These are phyloP conservation scores for Flaveria trinervia DNA, from an alignment of 129 eudicot species.

Conservation along the genomic window DNA sequence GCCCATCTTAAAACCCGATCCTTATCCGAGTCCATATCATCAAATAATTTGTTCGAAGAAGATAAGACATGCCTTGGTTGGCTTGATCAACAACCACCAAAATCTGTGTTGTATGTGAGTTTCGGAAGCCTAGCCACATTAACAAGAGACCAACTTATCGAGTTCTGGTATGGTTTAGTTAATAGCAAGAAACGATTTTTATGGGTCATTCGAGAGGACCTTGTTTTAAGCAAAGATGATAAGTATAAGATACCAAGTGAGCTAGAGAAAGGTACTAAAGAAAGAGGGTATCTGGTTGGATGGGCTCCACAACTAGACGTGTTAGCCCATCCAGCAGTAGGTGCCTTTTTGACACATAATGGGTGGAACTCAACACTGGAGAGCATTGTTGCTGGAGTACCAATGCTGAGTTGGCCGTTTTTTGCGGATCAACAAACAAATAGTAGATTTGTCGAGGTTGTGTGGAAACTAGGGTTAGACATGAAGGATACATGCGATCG, in stretches of 20 bases:
- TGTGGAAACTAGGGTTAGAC: conserved; percentile 54
- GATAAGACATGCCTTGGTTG: conserved; percentile 52
- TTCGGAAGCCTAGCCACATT: conserved; percentile 42
- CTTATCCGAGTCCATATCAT: conserved; percentile 23
- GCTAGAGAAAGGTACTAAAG: conserved; percentile 22
- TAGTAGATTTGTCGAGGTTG: conserved; percentile 34
- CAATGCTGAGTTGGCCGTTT: conserved; percentile 40
- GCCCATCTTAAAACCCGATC: conserved; percentile 44
- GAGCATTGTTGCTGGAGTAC: conserved; percentile 37
- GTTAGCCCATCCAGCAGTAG: conserved; percentile 41
- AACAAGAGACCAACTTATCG: conserved; percentile 45
- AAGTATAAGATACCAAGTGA: conserved; percentile 17
- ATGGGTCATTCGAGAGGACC: conserved; percentile 54
- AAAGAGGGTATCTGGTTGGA: conserved; percentile 38
- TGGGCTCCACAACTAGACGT: conserved; percentile 54
- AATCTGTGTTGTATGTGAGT: conserved; percentile 56
- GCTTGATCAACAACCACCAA: conserved; percentile 49
- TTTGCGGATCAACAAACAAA: conserved; percentile 33
- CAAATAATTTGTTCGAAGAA: conserved; percentile 52
- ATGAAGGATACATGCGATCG: conserved; percentile 62
- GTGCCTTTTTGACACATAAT: conserved; percentile 53
- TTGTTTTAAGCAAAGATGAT: conserved; percentile 9
- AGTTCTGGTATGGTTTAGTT: conserved; percentile 63
- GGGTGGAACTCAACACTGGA: conserved; percentile 54
- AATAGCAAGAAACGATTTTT: conserved; percentile 44